A percentile compares a stretch with the other conserved stretches of the same genome.
These are phyloP conservation scores for Skeletonema marinoi DNA, from an alignment of 108 stramenopile genomes.

Conservation along the genomic window DNA sequence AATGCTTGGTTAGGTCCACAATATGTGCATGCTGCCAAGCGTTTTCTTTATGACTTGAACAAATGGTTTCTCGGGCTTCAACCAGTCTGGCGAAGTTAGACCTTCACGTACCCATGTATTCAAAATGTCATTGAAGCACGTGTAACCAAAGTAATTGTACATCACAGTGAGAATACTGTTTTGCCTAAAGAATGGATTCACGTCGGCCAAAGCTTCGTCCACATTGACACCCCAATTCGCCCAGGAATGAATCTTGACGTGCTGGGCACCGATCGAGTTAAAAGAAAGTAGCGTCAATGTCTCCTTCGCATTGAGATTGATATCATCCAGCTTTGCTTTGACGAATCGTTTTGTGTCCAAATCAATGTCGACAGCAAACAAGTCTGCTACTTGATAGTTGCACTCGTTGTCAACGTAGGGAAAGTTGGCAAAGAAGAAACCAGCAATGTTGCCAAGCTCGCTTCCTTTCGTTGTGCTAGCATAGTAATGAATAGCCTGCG, in stretches of 20 bases:
- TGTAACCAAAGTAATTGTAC: slow-evolving; percentile 39
- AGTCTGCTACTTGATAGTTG: too few relatives aligned
- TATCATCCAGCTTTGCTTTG: slow-evolving; percentile 39
- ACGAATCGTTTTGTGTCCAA: slow-evolving; percentile 29
- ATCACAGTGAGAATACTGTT: slow-evolving; percentile 7
- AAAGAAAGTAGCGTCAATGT: slow-evolving; percentile 33
- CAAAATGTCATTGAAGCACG: slow-evolving; percentile 15
- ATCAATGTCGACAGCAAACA: too few relatives aligned
- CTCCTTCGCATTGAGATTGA: slow-evolving; percentile 24
- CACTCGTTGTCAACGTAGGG: slow-evolving; percentile 32
- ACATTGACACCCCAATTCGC: slow-evolving; percentile 48
- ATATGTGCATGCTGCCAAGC: too few relatives aligned
- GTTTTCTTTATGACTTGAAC: too few relatives aligned
- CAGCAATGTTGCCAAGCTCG: too few relatives aligned
- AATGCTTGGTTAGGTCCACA: too few relatives aligned
- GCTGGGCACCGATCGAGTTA: slow-evolving; percentile 39
- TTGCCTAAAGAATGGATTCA: slow-evolving; percentile 35
- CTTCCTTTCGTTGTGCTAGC: slow-evolving; percentile 5
- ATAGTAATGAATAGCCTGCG: slow-evolving; percentile 31
- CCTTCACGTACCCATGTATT: neutral
- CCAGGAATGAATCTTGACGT: slow-evolving; percentile 40
- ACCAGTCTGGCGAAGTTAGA: too few relatives aligned
- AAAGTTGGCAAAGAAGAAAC: slow-evolving; percentile 24
- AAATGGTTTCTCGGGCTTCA: too few relatives aligned
- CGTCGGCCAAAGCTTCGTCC: neutral